phyloP scores from a whole-genome alignment of 768 basidiomycete species.

The Infundibulicybe gibba region DNA sequence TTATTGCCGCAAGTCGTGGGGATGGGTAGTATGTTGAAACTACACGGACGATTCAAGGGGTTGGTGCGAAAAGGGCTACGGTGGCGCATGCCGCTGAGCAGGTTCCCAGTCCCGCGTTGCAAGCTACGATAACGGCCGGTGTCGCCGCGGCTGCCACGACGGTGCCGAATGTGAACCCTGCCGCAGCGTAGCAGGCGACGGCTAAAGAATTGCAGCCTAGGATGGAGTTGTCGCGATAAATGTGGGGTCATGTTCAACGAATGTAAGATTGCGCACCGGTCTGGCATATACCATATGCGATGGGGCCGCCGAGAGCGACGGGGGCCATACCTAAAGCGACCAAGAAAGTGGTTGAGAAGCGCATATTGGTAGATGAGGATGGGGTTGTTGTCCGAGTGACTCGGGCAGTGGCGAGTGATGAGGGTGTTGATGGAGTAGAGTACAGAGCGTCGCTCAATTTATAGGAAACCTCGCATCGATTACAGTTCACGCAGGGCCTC shows the following conservation, averaged over 20 bases:
- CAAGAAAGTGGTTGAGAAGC: background rate
- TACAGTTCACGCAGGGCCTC: too few species aligned
- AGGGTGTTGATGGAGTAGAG: background rate
- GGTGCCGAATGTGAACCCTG: slow-evolving; percentile 35
- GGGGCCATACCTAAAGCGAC: background rate
- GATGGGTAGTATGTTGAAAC: too few species aligned
- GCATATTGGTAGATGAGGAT: too few species aligned
- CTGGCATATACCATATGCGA: background rate
- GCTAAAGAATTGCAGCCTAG: slow-evolving; percentile 26
- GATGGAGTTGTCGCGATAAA: background rate
- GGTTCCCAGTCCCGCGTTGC: slow-evolving; percentile 26
- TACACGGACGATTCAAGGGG: background rate
- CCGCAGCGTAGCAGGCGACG: slow-evolving; percentile 38
- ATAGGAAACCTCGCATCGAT: too few species aligned
- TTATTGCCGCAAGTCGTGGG: too few species aligned
- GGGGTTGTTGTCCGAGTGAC: too few species aligned
- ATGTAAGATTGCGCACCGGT: background rate
- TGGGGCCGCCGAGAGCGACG: background rate
- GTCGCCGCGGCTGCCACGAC: slow-evolving; percentile 29
- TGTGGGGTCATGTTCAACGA: background rate
- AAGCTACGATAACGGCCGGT: slow-evolving; percentile 30
- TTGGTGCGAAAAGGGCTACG: background rate
- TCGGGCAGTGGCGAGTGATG: too few species aligned
- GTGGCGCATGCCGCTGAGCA: background rate
- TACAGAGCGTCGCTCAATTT: too few species aligned